Base-by-base conservation (phyloP, 1,284 basidiomycete species). In the Mycosarcoma mackinlayi region DNA sequence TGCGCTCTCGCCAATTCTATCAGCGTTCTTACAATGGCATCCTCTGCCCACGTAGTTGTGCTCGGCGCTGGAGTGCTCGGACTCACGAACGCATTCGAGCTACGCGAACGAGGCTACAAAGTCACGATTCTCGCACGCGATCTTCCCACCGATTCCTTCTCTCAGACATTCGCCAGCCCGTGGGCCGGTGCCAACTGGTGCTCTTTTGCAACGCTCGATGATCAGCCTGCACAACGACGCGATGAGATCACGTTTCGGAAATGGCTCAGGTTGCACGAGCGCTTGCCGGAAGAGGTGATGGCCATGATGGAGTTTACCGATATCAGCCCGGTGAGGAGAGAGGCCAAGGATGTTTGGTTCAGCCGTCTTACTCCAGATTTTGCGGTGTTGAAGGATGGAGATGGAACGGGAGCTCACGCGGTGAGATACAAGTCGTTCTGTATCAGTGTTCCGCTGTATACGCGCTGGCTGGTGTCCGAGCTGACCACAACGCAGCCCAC, bases 131-230 rank as follows among this genome's bases (percentile, higher is more conserved):
- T 90, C 14, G 90, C 89, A 2, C 85, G 88, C 39, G 90, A 91
- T 65, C 83, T 90, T 66, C 89, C 90, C 0, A 85, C 87, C 47
- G 89, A 91, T 80, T 75, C 86, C 23, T 82, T 85, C 50, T 88
- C 87, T 1, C 87, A 87, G 47, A 86, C 84, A 0, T 91, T 89
- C 81, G 87, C 90, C 0, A 87, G 86, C 59, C 90, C 90, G 0
- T 91, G 90, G 87, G 89, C 90, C 86, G 89, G 89, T 19, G 89
- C 88, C 33, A 88, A 89, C 79, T 90, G 88, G 88, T 86, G 86
- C 16, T 88, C 89, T 4, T 86, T 86, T 86, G 44, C 85, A 83
- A 51, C 85, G 86, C 66, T 45, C 53, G 70, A 33, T 76, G 62
- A 66, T 28, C 58, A 51, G 16, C 24, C 50, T 2, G 40, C 55